Conservation (phyloP, 2,329 filamentous ascomycete genomes). For the Alternaria sp. region DNA sequence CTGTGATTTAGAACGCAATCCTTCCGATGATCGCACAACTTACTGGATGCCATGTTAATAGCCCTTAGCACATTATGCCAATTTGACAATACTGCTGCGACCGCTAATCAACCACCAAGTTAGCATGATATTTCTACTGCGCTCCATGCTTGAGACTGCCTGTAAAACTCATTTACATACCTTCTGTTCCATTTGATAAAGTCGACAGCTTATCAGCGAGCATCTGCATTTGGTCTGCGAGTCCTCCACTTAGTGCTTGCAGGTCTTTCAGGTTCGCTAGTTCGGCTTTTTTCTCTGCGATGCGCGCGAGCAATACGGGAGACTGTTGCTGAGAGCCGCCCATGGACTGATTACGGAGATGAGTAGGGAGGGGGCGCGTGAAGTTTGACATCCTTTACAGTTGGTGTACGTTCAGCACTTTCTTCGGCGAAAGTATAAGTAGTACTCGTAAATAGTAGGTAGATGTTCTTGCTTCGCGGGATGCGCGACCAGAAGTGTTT, state of each 20-base stretch:
- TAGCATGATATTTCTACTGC: slow-evolving; percentile 17
- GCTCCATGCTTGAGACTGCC: not conserved
- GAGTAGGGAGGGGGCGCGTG: slow-evolving; percentile 64
- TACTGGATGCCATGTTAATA: slow-evolving; percentile 87
- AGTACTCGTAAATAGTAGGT: not conserved
- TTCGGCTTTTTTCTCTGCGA: slow-evolving; percentile 86
- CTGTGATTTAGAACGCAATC: slow-evolving; percentile 20
- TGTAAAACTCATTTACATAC: slow-evolving; percentile 51
- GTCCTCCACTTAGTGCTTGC: slow-evolving; percentile 78
- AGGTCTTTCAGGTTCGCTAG: slow-evolving; percentile 81
- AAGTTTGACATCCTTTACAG: slow-evolving; percentile 50
- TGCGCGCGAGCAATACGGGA: slow-evolving; percentile 74
- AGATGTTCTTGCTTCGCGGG: not conserved
- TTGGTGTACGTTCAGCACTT: not conserved
- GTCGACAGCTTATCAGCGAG: slow-evolving; percentile 81
- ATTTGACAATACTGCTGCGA: slow-evolving; percentile 84
- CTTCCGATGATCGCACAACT: slow-evolving; percentile 39
- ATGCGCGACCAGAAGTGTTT: not conserved
- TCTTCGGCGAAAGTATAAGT: not conserved
- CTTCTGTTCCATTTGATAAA: slow-evolving; percentile 82
- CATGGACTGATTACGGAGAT: slow-evolving; percentile 65
- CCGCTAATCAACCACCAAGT: slow-evolving; percentile 62
- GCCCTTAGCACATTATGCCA: slow-evolving; percentile 88
- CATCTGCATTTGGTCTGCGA: slow-evolving; percentile 83
- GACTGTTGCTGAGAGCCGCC: slow-evolving; percentile 65